Conservation (phyloP, 139 green algal genomes). For the Closterium sp. region DNA sequence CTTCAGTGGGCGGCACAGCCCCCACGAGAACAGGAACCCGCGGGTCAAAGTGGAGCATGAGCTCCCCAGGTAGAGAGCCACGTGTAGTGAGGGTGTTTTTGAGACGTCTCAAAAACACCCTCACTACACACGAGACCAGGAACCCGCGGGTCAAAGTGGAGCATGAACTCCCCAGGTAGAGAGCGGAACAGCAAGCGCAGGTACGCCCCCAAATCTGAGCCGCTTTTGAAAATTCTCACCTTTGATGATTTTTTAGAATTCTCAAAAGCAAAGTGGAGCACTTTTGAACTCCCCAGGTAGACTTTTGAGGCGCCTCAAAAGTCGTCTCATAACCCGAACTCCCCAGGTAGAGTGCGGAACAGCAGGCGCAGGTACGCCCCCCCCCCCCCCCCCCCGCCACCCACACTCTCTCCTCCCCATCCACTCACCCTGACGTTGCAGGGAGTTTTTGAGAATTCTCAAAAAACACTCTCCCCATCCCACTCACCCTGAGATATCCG, state of each 20-base stretch:
- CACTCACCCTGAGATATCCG: conserved; percentile 75
- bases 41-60: neutral
- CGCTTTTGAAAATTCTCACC: neutral
- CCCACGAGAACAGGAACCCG: conserved; percentile 75
- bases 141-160: no score
- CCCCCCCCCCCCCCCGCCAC: conserved; percentile 72
- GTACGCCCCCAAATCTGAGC: conserved; percentile 68
- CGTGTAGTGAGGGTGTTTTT: no score
- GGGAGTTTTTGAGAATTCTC: neutral
- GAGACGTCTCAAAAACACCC: no score
- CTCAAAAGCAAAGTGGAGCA: neutral
- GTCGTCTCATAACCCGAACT: conserved; percentile 67
- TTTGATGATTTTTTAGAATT: no score
- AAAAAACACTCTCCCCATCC: neutral
- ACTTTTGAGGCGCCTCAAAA: no score
- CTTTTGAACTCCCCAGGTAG: no score
- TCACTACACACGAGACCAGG: no score
- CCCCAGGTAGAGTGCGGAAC: conserved; percentile 80
- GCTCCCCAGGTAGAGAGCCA: no score
- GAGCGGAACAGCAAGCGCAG: conserved; percentile 78
- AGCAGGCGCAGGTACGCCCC: conserved; percentile 86
- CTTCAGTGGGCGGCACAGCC: conserved; percentile 75
- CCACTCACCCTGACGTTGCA: conserved; percentile 71
- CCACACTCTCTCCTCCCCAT: neutral
- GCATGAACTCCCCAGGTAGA: conserved; percentile 86